Base-by-base conservation (phyloP, 129 eudicot genomes). In the Artemisia argyi region DNA sequence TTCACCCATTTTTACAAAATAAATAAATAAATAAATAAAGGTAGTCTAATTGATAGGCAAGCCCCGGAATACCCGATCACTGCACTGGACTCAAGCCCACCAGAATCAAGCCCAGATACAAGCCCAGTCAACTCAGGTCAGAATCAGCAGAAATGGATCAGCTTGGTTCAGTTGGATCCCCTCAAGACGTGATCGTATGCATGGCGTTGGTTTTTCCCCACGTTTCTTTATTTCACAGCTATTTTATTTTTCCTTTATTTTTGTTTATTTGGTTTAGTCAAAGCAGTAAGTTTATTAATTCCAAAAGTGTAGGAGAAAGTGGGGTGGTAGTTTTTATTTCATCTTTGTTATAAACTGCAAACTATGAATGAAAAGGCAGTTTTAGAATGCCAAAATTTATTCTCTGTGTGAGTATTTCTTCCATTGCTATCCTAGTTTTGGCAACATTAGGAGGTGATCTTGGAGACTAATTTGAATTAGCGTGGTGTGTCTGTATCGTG, bases 401-500 rank as follows among this genome's bases (percentile, higher is more conserved):
- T 53, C 20, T 53, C 59, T 53, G 59, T 15, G 20, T 2, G 59
- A n/a, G 20, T 53, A 53, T 14, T 53, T 3, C 19, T 53, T n/a
- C 59, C 59, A 14, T 12, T 53, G 16, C 22, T 53, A 53, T 53
- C 24, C 7, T 53, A 53, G 17, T 53, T 53, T n/a, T 53, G 59
- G 24, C 59, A 53, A 53, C 19, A 53, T 53, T 53, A 53, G 24
- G 59, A 53, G 59, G 59, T 53, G 59, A 53, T 53, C 20, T 30
- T 61, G 66, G 66, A 61, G 11, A 3, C 65, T 22, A 60, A 26
- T 60, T 24, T 60, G 65, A 24, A 24, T 60, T 60, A 1, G 35
- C 62, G 66, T 61, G 48, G 47, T 61, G 66, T 26, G 19, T 13
- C 44, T 60, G 65, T 60, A 59, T 59, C 35, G 32, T 18, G 35